A percentile compares a stretch with the other conserved stretches of the same genome.
These are phyloP conservation scores for Nepenthes mirabilis DNA, from an alignment of 148 eudicot species.

Conservation along the genomic window DNA sequence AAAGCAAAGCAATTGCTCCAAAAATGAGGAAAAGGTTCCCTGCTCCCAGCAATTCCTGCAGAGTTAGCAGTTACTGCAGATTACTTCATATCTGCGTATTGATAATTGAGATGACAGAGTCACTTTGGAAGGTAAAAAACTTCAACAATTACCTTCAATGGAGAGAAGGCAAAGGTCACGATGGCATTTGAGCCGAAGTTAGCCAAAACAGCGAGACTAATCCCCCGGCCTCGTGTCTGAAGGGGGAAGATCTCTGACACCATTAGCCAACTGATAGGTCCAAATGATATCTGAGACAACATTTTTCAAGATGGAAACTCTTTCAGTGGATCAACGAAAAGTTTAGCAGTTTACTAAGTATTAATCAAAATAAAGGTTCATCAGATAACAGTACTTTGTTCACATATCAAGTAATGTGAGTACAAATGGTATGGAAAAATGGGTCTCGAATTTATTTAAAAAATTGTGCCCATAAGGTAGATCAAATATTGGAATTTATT, in stretches of 20 bases:
- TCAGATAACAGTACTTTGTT: too few relatives aligned
- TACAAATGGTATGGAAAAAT: too few relatives aligned
- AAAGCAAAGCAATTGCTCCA: constrained; percentile 64
- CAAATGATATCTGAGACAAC: constrained; percentile 68
- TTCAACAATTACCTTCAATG: constrained; percentile 52
- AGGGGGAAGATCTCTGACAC: constrained; percentile 96
- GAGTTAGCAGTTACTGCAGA: not conserved
- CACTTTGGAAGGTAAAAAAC: too few relatives aligned
- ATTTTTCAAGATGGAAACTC: constrained; percentile 3
- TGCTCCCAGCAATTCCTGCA: constrained; percentile 91
- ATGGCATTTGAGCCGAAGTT: constrained; percentile 92
- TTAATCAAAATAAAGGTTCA: too few relatives aligned
- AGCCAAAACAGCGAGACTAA: constrained; percentile 89
- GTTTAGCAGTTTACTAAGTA: not conserved
- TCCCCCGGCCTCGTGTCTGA: constrained; percentile 95
- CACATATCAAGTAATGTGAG: too few relatives aligned
- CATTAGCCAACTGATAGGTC: constrained; percentile 99
- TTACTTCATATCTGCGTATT: not conserved
- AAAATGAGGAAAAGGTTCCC: constrained; percentile 79
- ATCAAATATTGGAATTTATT: too few relatives aligned
- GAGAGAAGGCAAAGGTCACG: constrained; percentile 89
- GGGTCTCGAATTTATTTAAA: too few relatives aligned
- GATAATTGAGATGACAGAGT: not conserved
- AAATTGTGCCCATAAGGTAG: too few relatives aligned
- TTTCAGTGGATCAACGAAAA: not conserved